Base-by-base conservation (phyloP, 148 eudicot genomes). In the Limonium bicolor region DNA sequence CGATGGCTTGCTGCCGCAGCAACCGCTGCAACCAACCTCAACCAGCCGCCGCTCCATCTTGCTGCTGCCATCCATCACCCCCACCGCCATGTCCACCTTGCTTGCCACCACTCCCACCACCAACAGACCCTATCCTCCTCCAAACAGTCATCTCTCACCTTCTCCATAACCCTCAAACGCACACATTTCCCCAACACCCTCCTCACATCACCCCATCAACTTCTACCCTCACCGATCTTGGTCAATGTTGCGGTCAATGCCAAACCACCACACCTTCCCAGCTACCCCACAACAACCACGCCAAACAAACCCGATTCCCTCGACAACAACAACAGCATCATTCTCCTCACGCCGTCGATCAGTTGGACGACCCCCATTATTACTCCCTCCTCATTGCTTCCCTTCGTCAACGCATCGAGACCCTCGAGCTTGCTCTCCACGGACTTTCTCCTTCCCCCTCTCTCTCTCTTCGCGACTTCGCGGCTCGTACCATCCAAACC, bases 401-500 rank as follows among this genome's bases (percentile, higher is more conserved):
- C 19, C 90, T 87, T 7, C 56, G 73, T 47, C 71, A 59, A 45
- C 76, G 96, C 41, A 74, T 88, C 53, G 61, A 79, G 43, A 67
- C 70, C 51, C 78, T 88, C 0, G 96, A 88, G 41, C 46, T 90
- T 10, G 58, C 96, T 39, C 67, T 87, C 58, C 68, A 56, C 57
- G 60, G 36, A 36, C 46, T 54, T 23, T 36, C 59, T 3, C 43
- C 63, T 7, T 7, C 59, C 12, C 10, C 53, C 2, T 37, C 58
- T 22, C 35, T n/a, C 5, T 63, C 80, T 7, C 52, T 83, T 27
- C 74, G 80, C 11, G 71, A 80, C 51, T 71, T 69, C 11, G 96
- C 96, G 20, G 94, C 96, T 20, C 71, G 78, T 32, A 72, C 73
- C 12, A 80, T 88, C 48, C 96, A 87, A 46, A 59, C 78, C 72